Evolutionary conservation across 1,139 yeast species (phyloP), one percentile per base, ranked within the genome.

Genomic region (Tardiomyces digboiensis): DNA sequence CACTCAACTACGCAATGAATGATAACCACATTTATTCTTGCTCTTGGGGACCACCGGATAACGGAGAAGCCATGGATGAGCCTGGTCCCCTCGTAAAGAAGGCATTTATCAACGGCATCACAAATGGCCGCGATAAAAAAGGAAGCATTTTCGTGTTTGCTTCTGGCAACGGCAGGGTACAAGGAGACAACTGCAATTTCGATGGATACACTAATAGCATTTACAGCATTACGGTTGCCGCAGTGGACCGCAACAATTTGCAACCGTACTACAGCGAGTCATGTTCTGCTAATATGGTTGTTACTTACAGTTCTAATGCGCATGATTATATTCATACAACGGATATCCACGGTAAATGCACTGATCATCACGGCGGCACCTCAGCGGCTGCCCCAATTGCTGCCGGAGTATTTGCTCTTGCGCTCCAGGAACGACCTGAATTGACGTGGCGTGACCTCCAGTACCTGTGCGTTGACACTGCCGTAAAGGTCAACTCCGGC

Each of bases 321-420:
- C 86, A 86, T 22, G 95, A 87, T 59, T 85, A 78, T 59, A 91
- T 93, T 47, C 93, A 85, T 58, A 86, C 98, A 7, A 86, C 97
- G 2, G 97, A 91, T 62, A 63, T 66, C 52, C 21, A 22, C 29
- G 19, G 42, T n/a, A 7, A 50, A n/a, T 93, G 99, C 62, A 68
- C 93, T 2, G 72, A 73, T 33, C 61, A 56, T 23, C 98, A 93
- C 64, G 96, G 97, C 7, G 99, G 99, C 19, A 93, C 99, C 0
- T 89, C 97, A 16, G 98, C 98, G 0, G 97, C 98, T 16, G 98
- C 98, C 0, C 99, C 99, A 0, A 72, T 93, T 45, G 98, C 97
- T 0, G 97, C 97, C 0, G 98, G 98, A 19, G 75, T 93, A 1
- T 87, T 84, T 60, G 77, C 97, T 0, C 70, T 93, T 45, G 86